Base-by-base conservation (phyloP, 495 filamentous ascomycete species). In the Aspergillus asperescens region DNA sequence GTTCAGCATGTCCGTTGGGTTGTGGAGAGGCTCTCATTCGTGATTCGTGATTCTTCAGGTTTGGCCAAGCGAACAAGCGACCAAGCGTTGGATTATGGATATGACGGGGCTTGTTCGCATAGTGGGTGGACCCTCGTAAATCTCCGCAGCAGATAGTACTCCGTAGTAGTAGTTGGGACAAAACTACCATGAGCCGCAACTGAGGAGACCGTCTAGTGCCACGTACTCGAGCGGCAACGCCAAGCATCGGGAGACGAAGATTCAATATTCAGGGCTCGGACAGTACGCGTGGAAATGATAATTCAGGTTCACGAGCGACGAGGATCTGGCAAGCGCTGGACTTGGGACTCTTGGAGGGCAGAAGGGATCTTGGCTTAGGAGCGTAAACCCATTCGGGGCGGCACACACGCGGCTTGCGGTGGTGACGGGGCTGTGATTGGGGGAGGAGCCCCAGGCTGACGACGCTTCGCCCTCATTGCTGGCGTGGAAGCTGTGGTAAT, bases 321-420 rank as follows among this genome's bases (percentile, higher is more conserved):
- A 54, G 27, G 32, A 47, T 31, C 31, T 3, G 31, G 19, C 15
- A 18, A 32, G 43, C 41, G 42, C 35, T 18, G 41, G 25, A 25
- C 13, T 8, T 32, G 8, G 31, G 16, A 58, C 32, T 38, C 24
- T 55, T n/a, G n/a, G n/a, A n/a, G n/a, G n/a, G n/a, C n/a, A n/a
- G n/a, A n/a, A n/a, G n/a, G 60, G 58, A 60, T 66, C 65, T 62
- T 67, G 61, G 61, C 61, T 52, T 52, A 57, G 60, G 52, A 54
- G 51, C 32, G 46, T 53, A 54, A 52, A 63, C 65, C 59, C 51
- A 61, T 65, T 62, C 46, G 56, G 57, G 58, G 65, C 64, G 62
- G 63, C n/a, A 64, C 68, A 72, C 66, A 70, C 72, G 72, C 72
- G 72, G 72, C 72, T 68, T 70, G 67, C 46, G 54, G 52, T 60